These are phyloP conservation scores for Pseudozyma pruni DNA, from an alignment of 1,284 basidiomycete genomes.

Conservation along the genomic window DNA sequence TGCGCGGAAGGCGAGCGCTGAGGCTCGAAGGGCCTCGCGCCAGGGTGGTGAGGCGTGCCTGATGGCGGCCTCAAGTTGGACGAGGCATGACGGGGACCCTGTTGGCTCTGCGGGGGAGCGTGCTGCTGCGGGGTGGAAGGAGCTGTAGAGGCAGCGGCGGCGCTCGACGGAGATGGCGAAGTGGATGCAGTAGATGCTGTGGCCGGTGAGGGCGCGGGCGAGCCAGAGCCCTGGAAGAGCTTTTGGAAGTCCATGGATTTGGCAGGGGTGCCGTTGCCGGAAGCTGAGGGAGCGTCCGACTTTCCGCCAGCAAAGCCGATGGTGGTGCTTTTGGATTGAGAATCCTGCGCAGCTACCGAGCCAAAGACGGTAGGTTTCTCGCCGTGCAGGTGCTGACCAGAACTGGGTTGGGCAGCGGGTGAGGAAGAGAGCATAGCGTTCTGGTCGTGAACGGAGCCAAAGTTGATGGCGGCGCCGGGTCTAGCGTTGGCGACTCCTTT, in stretches of 20 bases:
- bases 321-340: conserved; percentile 62
- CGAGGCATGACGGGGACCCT: conserved; percentile 37
- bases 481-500: conserved; percentile 48
- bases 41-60: conserved; percentile 44
- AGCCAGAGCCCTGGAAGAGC: conserved; percentile 63
- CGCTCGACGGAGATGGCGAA: conserved; percentile 40
- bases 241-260: conserved; percentile 65
- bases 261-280: conserved; percentile 54
- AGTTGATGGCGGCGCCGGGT: conserved; percentile 65
- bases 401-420: conserved; percentile 66
- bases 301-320: conserved; percentile 55
- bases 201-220: conserved; percentile 37
- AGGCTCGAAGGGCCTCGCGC: conserved; percentile 53
- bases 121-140: conserved; percentile 35
- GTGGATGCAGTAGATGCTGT: conserved; percentile 35
- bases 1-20: conserved; percentile 52
- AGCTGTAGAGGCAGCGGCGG: conserved; percentile 32
- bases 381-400: conserved; percentile 63
- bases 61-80: conserved; percentile 53
- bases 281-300: conserved; percentile 72
- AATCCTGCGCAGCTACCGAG: conserved; percentile 58
- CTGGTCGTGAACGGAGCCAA: conserved; percentile 69
- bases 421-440: conserved; percentile 68
- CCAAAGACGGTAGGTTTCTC: conserved; percentile 68
- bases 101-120: conserved; percentile 18